Evolutionary conservation across 1,139 yeast species (phyloP).

Genomic region (Debaryomycetaceae sp.): DNA sequence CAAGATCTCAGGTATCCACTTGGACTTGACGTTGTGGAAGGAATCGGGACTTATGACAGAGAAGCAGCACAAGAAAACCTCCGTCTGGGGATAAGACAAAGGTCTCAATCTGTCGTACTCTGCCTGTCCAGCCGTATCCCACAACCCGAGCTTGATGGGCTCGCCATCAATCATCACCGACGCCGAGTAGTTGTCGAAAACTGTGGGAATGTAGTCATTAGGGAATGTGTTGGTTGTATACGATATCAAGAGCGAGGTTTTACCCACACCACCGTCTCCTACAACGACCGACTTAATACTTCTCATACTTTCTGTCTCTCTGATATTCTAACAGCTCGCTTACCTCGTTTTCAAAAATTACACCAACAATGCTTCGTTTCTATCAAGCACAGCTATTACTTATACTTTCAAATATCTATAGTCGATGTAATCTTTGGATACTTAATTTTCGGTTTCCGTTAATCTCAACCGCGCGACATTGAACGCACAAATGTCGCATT

Average conservation of each 20-base stretch:
- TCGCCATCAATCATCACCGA: slow-evolving; percentile 81
- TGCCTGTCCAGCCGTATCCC: slow-evolving; percentile 99
- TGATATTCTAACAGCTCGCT: too few species aligned
- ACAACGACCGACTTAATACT: slow-evolving; percentile 93
- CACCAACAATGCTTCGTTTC: background rate
- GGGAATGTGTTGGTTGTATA: slow-evolving; percentile 95
- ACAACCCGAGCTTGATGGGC: slow-evolving; percentile 76
- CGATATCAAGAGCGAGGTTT: slow-evolving; percentile 81
- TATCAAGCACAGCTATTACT: background rate
- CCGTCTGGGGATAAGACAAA: slow-evolving; percentile 88
- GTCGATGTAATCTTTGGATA: background rate
- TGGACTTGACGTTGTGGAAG: slow-evolving; percentile 67
- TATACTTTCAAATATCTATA: background rate
- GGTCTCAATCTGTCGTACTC: slow-evolving; percentile 93
- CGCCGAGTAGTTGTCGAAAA: slow-evolving; percentile 86
- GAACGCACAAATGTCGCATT: background rate
- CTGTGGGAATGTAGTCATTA: slow-evolving; percentile 92
- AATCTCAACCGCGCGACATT: background rate
- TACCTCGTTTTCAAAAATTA: too few species aligned
- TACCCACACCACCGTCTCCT: slow-evolving; percentile 98
- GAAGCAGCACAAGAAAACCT: slow-evolving; percentile 82
- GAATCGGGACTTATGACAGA: slow-evolving; percentile 82
- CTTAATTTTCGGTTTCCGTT: background rate
- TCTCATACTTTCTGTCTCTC: slow-evolving; percentile 48
- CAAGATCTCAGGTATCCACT: slow-evolving; percentile 85